Percentiles rank a stretch among this genome's conserved stretches.
Evolutionary conservation across 2,329 filamentous ascomycete genomes (phyloP).

Genomic region (Trichophyton rubrum): DNA sequence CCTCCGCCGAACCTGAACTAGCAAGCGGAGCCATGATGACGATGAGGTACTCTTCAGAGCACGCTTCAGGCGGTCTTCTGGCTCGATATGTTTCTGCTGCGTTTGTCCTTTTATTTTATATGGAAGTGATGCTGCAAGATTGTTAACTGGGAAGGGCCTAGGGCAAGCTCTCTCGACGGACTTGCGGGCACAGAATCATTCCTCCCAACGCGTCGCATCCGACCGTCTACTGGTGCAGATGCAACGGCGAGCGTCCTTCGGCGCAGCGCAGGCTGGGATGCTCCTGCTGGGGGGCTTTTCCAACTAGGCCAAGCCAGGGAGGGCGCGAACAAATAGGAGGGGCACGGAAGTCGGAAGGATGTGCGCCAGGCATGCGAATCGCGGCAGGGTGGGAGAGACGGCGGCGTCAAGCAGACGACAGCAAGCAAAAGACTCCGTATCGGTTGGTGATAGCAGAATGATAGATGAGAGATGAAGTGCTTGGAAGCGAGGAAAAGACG

Average conservation of each 20-base stretch:
- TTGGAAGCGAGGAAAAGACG: not conserved
- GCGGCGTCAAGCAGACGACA: not conserved
- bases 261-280: not conserved
- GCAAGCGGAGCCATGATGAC: conserved; percentile 7
- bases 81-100: not conserved
- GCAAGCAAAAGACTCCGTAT: not conserved
- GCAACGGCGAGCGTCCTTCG: not conserved
- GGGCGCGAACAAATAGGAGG: conserved; percentile 2
- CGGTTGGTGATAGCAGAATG: not conserved
- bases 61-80: not conserved
- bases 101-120: not conserved
- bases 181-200: not conserved
- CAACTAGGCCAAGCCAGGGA: not conserved
- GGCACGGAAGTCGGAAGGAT: not conserved
- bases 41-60: not conserved
- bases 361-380: not conserved
- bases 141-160: not conserved
- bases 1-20: not conserved
- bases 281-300: not conserved
- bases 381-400: not conserved
- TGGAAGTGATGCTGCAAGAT: not conserved
- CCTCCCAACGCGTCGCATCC: not conserved
- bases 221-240: not conserved
- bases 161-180: not conserved
- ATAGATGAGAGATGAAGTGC: not conserved